A percentile compares a stretch with the other conserved stretches of the same genome.
These are phyloP conservation scores for Protomyces inundatus DNA, from an alignment of 1,139 yeast genomes.

Conservation along the genomic window DNA sequence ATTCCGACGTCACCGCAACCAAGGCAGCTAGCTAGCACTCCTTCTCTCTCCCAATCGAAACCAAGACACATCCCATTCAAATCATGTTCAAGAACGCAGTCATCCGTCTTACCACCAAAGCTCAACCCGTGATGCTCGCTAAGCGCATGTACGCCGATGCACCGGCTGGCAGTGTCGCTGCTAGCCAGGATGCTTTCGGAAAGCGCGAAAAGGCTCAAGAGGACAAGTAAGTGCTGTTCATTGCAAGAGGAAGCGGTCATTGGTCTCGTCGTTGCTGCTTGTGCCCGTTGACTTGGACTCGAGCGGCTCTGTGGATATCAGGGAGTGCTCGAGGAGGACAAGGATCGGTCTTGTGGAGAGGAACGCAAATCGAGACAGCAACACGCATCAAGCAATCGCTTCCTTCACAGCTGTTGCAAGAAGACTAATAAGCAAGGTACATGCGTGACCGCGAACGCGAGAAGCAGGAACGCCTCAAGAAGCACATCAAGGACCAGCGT, in stretches of 20 bases:
- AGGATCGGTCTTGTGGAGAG: no score
- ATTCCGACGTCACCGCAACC: no score
- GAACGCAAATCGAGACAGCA: no score
- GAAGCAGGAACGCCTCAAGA: conserved; percentile 52
- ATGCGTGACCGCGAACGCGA: conserved; percentile 48
- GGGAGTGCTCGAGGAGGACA: not conserved
- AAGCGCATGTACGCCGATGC: conserved; percentile 14
- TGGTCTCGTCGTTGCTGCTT: not conserved
- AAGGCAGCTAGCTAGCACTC: no score
- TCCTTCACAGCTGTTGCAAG: no score
- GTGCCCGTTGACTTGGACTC: not conserved
- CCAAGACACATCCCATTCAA: not conserved
- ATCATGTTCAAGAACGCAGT: not conserved
- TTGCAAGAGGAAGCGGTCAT: not conserved
- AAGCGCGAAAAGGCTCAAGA: conserved; percentile 64
- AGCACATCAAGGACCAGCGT: conserved; percentile 38
- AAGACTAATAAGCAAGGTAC: not conserved
- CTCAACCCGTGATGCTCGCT: not conserved
- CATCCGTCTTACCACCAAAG: not conserved
- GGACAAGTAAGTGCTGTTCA: conserved; percentile 41
- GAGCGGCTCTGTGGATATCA: not conserved
- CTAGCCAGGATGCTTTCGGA: conserved; percentile 17
- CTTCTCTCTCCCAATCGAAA: not conserved
- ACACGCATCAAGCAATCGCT: no score
- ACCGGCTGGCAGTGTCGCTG: conserved; percentile 23